Conservation (phyloP, 2,329 filamentous ascomycete species). For the Thielaviopsis populi region DNA sequence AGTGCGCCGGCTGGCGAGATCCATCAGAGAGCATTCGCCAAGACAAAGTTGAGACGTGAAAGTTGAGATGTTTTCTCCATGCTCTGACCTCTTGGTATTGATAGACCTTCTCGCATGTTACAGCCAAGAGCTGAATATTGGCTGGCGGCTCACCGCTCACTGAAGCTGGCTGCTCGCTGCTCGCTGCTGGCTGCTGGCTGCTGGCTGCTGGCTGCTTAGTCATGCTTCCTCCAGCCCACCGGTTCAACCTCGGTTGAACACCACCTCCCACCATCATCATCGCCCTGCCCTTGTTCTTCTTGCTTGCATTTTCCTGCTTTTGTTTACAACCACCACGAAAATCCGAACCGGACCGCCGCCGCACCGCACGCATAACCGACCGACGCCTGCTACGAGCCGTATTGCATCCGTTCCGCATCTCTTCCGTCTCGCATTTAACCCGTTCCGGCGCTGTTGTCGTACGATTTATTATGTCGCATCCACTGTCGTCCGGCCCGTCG, state of each 20-base stretch:
- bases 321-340: no score
- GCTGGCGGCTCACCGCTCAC: not conserved
- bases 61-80: not conserved
- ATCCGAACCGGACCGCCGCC: no score
- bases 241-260: not conserved
- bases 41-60: slow-evolving; percentile 1
- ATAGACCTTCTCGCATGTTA: not conserved
- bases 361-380: no score
- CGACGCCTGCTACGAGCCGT: no score
- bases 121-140: not conserved
- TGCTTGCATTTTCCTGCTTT: slow-evolving; percentile 15
- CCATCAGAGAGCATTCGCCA: not conserved
- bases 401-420: slow-evolving; percentile 24
- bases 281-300: not conserved
- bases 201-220: not conserved
- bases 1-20: not conserved
- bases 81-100: not conserved
- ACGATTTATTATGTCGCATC: slow-evolving; percentile 11
- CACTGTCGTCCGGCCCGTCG: not conserved
- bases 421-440: slow-evolving; percentile 75
- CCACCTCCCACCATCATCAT: not conserved
- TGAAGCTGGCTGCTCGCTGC: not conserved
- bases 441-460: slow-evolving; percentile 32
- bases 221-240: not conserved
- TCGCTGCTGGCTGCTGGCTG: not conserved